Conservation (phyloP, 306 rosid species). For the Leucaena leucocephala region DNA sequence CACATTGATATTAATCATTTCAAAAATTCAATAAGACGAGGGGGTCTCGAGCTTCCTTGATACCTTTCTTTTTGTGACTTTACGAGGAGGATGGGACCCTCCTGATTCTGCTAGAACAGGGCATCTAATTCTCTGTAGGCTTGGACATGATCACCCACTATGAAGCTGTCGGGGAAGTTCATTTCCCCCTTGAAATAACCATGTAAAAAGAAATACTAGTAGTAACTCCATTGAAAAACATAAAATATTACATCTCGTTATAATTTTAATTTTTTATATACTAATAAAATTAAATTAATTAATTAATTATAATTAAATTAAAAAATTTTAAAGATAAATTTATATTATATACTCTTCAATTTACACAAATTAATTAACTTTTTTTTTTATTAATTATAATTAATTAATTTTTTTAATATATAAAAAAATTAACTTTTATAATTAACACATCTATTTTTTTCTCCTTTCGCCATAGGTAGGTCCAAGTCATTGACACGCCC, state of each 20-base stretch:
- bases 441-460: neutral
- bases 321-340: no score
- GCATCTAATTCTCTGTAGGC: neutral
- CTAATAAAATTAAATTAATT: no score
- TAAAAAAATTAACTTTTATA: no score
- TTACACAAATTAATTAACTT: no score
- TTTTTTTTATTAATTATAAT: no score
- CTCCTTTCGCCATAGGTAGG: neutral
- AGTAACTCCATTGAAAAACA: neutral
- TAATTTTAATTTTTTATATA: no score
- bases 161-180: neutral
- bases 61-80: neutral
- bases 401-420: no score
- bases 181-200: neutral
- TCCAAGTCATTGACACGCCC: neutral
- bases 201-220: neutral
- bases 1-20: neutral
- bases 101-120: neutral
- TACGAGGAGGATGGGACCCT: neutral
- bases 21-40: neutral
- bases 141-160: neutral
- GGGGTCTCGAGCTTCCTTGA: neutral
- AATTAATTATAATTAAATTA: no score
- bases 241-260: no score
- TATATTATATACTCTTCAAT: no score